These are phyloP conservation scores for Solanum chaucha DNA, from an alignment of 257 asterid genomes.

Conservation along the genomic window DNA sequence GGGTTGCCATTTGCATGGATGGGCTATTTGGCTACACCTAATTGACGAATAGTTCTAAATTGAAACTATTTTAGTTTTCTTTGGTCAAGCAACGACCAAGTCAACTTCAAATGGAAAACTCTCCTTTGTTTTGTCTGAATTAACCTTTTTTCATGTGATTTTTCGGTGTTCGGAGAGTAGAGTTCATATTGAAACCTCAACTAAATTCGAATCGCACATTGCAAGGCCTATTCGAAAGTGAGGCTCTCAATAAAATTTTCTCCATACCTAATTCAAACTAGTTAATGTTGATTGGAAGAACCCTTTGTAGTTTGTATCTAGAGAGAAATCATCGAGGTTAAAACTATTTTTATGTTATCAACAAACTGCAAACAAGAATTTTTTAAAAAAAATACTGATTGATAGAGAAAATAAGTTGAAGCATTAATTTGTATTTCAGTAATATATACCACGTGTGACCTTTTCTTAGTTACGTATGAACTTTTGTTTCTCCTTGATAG, in stretches of 20 bases:
- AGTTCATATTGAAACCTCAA: no score
- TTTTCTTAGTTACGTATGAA: not conserved
- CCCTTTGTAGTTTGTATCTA: not conserved
- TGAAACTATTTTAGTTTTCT: not conserved
- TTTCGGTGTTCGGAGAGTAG: no score
- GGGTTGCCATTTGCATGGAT: not conserved
- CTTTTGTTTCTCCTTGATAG: not conserved
- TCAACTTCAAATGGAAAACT: not conserved
- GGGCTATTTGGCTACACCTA: not conserved
- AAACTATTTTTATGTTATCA: not conserved
- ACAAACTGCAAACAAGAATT: not conserved
- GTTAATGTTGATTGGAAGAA: not conserved
- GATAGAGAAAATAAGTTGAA: not conserved
- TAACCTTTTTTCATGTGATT: not conserved
- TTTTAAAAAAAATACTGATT: not conserved
- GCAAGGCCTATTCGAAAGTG: not conserved
- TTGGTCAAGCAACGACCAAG: not conserved
- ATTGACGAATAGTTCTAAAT: not conserved
- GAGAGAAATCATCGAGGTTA: not conserved
- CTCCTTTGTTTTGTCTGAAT: not conserved
- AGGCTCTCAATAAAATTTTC: not conserved
- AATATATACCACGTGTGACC: not conserved
- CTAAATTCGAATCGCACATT: no score
- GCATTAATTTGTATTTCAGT: not conserved
- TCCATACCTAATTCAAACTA: not conserved